phyloP scores from a whole-genome alignment of 345 rosid genomes.

The Erucastrum elatum region DNA sequence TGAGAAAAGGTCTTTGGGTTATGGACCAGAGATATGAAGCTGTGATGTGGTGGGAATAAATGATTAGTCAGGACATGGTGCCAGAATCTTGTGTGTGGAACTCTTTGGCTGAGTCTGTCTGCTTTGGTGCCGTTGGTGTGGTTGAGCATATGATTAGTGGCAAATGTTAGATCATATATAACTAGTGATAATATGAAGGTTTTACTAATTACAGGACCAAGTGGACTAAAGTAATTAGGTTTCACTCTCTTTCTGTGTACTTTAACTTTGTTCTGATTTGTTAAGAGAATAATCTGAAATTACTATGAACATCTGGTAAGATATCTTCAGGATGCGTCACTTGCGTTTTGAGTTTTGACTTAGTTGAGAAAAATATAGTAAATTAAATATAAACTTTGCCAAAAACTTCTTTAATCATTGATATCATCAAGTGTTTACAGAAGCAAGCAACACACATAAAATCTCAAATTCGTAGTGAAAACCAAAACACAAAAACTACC shows the following conservation, averaged over 20 bases:
- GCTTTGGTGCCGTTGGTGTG: too few relatives aligned
- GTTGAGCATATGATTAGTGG: not conserved
- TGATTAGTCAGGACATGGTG: too few relatives aligned
- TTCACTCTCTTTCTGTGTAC: not conserved
- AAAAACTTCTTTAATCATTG: not conserved
- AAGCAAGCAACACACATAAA: not conserved
- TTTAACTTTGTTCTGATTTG: not conserved
- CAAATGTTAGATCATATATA: not conserved
- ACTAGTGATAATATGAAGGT: not conserved
- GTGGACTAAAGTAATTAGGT: not conserved
- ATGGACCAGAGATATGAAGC: too few relatives aligned
- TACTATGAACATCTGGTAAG: not conserved
- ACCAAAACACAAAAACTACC: too few relatives aligned
- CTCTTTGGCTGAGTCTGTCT: too few relatives aligned
- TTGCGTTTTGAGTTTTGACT: not conserved
- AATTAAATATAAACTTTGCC: not conserved
- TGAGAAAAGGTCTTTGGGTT: too few relatives aligned
- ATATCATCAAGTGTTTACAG: not conserved
- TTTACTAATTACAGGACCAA: not conserved
- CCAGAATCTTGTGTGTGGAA: too few relatives aligned
- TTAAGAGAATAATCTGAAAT: not conserved
- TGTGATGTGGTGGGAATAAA: too few relatives aligned
- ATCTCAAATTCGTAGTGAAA: not conserved
- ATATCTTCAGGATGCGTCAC: not conserved
- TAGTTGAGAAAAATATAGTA: not conserved